phyloP scores from a whole-genome alignment of 352 stramenopile genomes.

The Phytophthora parvispora region DNA sequence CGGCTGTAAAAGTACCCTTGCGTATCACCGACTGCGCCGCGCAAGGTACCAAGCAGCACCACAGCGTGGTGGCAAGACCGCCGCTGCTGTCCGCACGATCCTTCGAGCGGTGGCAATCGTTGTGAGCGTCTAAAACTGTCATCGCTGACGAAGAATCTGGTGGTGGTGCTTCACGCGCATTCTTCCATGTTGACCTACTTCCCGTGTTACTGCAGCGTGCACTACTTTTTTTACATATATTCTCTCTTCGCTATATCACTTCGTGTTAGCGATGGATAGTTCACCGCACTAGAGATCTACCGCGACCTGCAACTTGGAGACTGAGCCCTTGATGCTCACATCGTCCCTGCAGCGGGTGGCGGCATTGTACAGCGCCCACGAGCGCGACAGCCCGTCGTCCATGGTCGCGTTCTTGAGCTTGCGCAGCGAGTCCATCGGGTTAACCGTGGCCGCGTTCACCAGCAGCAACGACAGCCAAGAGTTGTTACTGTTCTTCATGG shows the following conservation, averaged over 20 bases:
- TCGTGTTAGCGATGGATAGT: not conserved
- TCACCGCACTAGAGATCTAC: slow-evolving; percentile 13
- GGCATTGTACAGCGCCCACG: slow-evolving; percentile 81
- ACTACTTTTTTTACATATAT: too few species aligned
- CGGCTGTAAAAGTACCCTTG: slow-evolving; percentile 1
- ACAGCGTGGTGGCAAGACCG: not conserved
- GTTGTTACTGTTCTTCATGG: slow-evolving; percentile 40
- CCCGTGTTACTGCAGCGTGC: slow-evolving; percentile 1
- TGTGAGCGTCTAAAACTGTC: not conserved
- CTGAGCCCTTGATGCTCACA: slow-evolving; percentile 4
- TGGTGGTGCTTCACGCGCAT: not conserved
- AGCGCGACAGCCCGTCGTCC: slow-evolving; percentile 73
- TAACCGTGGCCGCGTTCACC: slow-evolving; percentile 71
- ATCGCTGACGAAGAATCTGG: not conserved
- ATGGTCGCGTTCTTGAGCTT: slow-evolving; percentile 62
- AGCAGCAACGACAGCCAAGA: slow-evolving; percentile 79
- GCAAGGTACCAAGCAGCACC: not conserved
- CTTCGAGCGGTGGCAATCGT: not conserved
- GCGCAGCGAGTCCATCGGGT: slow-evolving; percentile 56
- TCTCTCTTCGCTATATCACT: too few species aligned
- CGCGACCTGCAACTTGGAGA: slow-evolving; percentile 9
- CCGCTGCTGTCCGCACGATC: not conserved
- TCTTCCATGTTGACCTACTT: slow-evolving; percentile 14
- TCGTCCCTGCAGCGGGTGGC: slow-evolving; percentile 46
- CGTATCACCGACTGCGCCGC: not conserved